Evolutionary conservation across 2,329 filamentous ascomycete genomes (phyloP).

Genomic region (Aspergillus pseudoglaucus): DNA sequence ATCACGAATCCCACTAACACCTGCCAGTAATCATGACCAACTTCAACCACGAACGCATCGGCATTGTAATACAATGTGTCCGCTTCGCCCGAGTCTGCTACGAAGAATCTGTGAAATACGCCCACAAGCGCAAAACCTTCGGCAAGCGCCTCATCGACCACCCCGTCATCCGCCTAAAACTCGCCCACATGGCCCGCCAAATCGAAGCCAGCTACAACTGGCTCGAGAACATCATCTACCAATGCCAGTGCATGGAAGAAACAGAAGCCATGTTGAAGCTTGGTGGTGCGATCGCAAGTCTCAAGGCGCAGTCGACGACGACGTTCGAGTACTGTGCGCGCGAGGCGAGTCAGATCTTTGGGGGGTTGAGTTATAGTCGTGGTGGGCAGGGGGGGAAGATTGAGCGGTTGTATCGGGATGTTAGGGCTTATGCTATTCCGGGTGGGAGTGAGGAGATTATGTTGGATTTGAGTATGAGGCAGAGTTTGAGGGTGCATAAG

Average conservation of each 20-base stretch:
- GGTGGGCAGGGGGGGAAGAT: constrained; percentile 95
- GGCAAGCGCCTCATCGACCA: constrained; percentile 95
- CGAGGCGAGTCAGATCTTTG: constrained; percentile 96
- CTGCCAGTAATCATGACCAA: constrained; percentile 88
- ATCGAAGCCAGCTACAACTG: constrained; percentile 96
- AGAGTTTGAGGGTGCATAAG: constrained; percentile 82
- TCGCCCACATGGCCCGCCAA: constrained; percentile 96
- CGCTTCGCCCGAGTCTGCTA: constrained; percentile 96
- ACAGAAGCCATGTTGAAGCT: constrained; percentile 94
- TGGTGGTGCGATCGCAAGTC: constrained; percentile 82
- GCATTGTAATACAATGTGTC: constrained; percentile 95
- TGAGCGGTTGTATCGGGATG: constrained; percentile 89
- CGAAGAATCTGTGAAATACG: constrained; percentile 94
- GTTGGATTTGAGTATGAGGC: constrained; percentile 90
- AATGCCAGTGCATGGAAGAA: constrained; percentile 88
- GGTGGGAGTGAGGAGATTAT: constrained; percentile 98
- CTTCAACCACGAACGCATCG: constrained; percentile 98
- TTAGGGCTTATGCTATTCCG: constrained; percentile 91
- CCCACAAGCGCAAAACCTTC: constrained; percentile 93
- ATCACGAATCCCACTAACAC: neutral
- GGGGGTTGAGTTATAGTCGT: constrained; percentile 82
- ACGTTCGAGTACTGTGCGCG: constrained; percentile 98
- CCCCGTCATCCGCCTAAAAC: constrained; percentile 93
- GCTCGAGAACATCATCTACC: constrained; percentile 92
- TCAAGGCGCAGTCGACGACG: constrained; percentile 89